Evolutionary conservation across 1,284 basidiomycete genomes (phyloP), one percentile per base, ranked within the genome.

Genomic region (Mycena sp.): DNA sequence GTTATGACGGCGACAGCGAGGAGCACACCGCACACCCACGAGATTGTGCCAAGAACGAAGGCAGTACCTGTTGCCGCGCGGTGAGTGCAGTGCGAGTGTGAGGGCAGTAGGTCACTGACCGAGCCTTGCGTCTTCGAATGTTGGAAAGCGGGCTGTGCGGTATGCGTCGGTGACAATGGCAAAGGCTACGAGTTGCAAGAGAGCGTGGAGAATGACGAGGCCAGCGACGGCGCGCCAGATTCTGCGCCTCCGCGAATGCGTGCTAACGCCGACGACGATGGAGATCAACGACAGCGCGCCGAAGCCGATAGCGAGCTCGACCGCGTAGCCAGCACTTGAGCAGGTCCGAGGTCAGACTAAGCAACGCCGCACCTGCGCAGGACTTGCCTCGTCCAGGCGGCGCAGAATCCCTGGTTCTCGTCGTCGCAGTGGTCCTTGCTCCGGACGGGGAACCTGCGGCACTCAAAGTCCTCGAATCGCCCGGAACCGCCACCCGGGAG

Each of bases 211-310:
- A 10, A 84, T 74, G 11, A 90, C 78, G 14, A 93, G 74, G 12
- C 83, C 86, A 12, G 88, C 89, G 5, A 88, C 86, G 3, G 84
- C 87, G 71, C 84, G 86, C 91, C 91, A 93, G 44, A 92, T 87
- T 64, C 91, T 84, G 62, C 89, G 81, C 67, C 91, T 81, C 57
- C 90, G 81, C 19, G 89, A 89, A 70, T 86, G 87, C 0, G 91
- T 91, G 69, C 84, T 90, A 12, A 91, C 81, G 4, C 91, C 91
- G 61, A 93, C 81, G 38, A 89, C 69, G 50, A 92, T 80, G 6
- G 88, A 78, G 0, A 83, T 72, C 46, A 90, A 74, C 6, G 89
- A 84, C 25, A 88, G 77, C 44, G 78, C 81, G 14, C 83, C 87
- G 72, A 89, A 89, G 12, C 89, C 88, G 44, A 87, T 81, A 49